Conservation (phyloP, 495 filamentous ascomycete genomes). For the Letharia lupina region DNA sequence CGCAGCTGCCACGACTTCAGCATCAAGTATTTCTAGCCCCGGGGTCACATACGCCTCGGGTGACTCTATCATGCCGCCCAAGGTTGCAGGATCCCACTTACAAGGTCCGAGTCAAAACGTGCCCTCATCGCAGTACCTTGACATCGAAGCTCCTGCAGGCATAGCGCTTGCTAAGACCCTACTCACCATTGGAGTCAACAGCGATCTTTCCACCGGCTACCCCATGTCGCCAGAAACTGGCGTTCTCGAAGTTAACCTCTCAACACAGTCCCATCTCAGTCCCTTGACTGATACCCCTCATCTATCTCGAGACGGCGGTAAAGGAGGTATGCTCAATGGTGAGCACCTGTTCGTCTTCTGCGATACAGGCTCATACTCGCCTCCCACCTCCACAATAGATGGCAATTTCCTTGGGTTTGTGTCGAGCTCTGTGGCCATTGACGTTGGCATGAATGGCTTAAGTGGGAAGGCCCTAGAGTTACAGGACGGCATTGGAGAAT, state of each 20-base stretch:
- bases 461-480: slow-evolving; percentile 23
- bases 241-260: slow-evolving; percentile 23
- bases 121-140: slow-evolving; percentile 27
- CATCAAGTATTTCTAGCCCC: slow-evolving; percentile 9
- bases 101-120: slow-evolving; percentile 25
- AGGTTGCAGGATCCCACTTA: slow-evolving; percentile 16
- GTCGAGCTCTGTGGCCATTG: slow-evolving; percentile 31
- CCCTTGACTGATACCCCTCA: slow-evolving; percentile 25
- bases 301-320: slow-evolving; percentile 31
- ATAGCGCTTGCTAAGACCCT: slow-evolving; percentile 21
- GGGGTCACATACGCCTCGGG: slow-evolving; percentile 24
- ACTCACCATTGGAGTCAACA: slow-evolving; percentile 26
- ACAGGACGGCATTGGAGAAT: slow-evolving; percentile 31
- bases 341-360: slow-evolving; percentile 32
- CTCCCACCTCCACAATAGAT: slow-evolving; percentile 17
- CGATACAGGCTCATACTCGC: slow-evolving; percentile 31
- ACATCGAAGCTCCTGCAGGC: slow-evolving; percentile 10
- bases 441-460: slow-evolving; percentile 29
- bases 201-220: slow-evolving; percentile 27
- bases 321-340: slow-evolving; percentile 32
- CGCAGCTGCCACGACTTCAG: slow-evolving; percentile 6
- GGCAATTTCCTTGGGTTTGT: slow-evolving; percentile 31
- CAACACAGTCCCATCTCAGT: slow-evolving; percentile 23
- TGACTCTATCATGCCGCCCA: slow-evolving; percentile 20
- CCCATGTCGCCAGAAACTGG: slow-evolving; percentile 27